Evolutionary conservation across 139 green algal species (phyloP), one percentile per base, ranked within the genome.

Genomic region (Trebouxia sp.): DNA sequence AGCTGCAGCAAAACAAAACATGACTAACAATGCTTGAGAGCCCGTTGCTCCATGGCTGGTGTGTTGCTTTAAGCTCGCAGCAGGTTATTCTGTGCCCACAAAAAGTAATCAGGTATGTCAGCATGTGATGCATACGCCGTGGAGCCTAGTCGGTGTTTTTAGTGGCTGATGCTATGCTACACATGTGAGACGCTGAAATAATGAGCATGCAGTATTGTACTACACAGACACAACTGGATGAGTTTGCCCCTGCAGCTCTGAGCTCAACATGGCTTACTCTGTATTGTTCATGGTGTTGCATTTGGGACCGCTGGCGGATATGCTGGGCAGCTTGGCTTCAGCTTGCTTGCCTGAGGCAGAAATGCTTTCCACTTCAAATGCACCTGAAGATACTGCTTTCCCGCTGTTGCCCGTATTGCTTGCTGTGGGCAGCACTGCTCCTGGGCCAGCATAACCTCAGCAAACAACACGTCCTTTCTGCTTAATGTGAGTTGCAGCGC

Each of bases 1-100:
- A 89, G 83, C 90, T 95, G 89, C 76, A 83, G 50, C 28, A 2
- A 65, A 47, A n/a, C n/a, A n/a, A n/a, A n/a, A n/a, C n/a, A n/a
- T n/a, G n/a, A n/a, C n/a, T n/a, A n/a, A n/a, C n/a, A n/a, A n/a
- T n/a, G n/a, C n/a, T n/a, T n/a, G n/a, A n/a, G n/a, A n/a, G n/a
- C n/a, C n/a, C n/a, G n/a, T n/a, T n/a, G n/a, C n/a, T n/a, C n/a
- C n/a, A n/a, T n/a, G n/a, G n/a, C n/a, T n/a, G n/a, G n/a, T n/a
- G n/a, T n/a, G n/a, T n/a, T n/a, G n/a, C n/a, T n/a, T n/a, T n/a
- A n/a, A n/a, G n/a, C n/a, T n/a, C n/a, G n/a, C n/a, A n/a, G n/a
- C n/a, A n/a, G n/a, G n/a, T n/a, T n/a, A n/a, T n/a, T n/a, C n/a
- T n/a, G n/a, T n/a, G n/a, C n/a, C n/a, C n/a, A n/a, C n/a, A n/a